Base-by-base conservation (phyloP, 257 asterid genomes). In the Apocynum venetum region DNA sequence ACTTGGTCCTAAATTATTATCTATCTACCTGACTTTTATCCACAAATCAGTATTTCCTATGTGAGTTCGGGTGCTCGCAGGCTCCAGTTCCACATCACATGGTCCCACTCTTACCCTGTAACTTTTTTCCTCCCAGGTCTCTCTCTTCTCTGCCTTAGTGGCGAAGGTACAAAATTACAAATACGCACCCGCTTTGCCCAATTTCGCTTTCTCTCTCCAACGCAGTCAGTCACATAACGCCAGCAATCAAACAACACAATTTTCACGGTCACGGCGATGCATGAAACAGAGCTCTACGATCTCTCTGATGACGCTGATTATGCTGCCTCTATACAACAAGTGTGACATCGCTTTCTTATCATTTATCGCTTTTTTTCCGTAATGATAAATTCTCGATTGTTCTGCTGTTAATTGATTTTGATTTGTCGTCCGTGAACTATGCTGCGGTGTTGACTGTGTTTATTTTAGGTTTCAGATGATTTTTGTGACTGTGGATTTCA, bases 231-330 rank as follows among this genome's bases (percentile, higher is more conserved):
- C 64, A 20, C 64, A 12, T 11, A 49, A 6, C 31, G 9, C 76
- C 31, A 25, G 61, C 48, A 57, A 79, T 31, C 76, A 41, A 78
- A 51, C 52, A 61, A 71, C 69, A 57, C 5, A 57, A 19, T 7
- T 19, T 6, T 55, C n/a, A 19, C 52, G n/a, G 47, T 56, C 72
- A 64, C 78, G 65, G 82, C 77, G 84, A 95, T 95, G 98, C 89
- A 86, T 64, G 97, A 95, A 79, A 76, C 89, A 12, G 97, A 93
- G 66, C 82, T 84, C 70, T 83, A 86, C 82, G 98, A 95, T 85
- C 90, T 95, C 4, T 86, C 98, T 20, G 98, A 95, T 83, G 98
- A 95, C 71, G 93, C 91, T 78, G 97, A 95, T 81, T 95, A 95
- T 77, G 99, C 96, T 68, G 99, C 97, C 40, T 92, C 97, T 68